A percentile compares a stretch with the other conserved stretches of the same genome.
These are phyloP conservation scores for Cutaneotrichosporon sp. DNA, from an alignment of 1,284 basidiomycete genomes.

Conservation along the genomic window DNA sequence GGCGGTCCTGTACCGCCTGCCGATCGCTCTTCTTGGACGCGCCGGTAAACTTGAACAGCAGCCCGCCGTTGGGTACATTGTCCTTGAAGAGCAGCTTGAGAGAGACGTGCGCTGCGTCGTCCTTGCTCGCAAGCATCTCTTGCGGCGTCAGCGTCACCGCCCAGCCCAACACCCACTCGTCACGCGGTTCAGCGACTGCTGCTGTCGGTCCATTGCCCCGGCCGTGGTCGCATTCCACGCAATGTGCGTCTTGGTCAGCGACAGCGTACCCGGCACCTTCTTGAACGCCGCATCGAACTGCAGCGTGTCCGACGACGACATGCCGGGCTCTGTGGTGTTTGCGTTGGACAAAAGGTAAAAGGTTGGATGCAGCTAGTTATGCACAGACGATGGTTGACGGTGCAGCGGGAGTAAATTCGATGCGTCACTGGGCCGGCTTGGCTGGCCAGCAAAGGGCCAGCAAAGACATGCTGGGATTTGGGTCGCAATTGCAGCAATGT, in stretches of 20 bases:
- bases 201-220: conserved; percentile 40
- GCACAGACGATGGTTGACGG: too few species aligned
- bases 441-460: too few species aligned
- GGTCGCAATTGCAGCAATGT: too few species aligned
- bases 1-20: conserved; percentile 39
- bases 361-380: too few species aligned
- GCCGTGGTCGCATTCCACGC: conserved; percentile 38
- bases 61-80: conserved; percentile 41
- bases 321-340: too few species aligned
- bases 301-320: conserved; percentile 12
- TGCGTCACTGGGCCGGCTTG: too few species aligned
- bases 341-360: too few species aligned
- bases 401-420: too few species aligned
- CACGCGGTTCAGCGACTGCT: conserved; percentile 41
- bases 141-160: background rate
- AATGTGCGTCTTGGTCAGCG: conserved; percentile 37
- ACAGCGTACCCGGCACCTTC: conserved; percentile 40
- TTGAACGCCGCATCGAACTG: conserved; percentile 41
- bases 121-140: conserved; percentile 43
- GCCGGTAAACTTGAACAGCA: conserved; percentile 43
- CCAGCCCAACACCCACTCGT: conserved; percentile 34
- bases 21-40: conserved; percentile 28
- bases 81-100: conserved; percentile 45
- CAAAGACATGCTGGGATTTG: too few species aligned
- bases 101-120: conserved; percentile 33